Evolutionary conservation across 2,329 filamentous ascomycete genomes (phyloP).

Genomic region (Metarhizium anisopliae): DNA sequence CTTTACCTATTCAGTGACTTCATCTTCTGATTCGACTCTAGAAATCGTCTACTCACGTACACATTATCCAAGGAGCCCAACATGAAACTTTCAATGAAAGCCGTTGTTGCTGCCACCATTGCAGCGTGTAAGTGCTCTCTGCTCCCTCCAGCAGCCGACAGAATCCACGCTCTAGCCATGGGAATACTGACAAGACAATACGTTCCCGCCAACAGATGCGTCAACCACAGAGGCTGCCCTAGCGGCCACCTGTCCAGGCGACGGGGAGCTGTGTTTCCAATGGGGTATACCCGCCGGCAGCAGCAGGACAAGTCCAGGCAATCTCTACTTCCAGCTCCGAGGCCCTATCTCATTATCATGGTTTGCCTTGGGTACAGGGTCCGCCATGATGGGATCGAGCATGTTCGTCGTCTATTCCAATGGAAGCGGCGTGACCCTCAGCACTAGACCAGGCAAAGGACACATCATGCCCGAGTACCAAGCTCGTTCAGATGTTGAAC

Average conservation of each 20-base stretch:
- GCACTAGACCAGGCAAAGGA: constrained; percentile 39
- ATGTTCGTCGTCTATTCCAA: constrained; percentile 56
- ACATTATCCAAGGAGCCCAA: background rate
- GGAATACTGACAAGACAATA: background rate
- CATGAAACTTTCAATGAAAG: constrained; percentile 6
- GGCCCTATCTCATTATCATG: constrained; percentile 44
- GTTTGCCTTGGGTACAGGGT: constrained; percentile 50
- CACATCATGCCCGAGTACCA: constrained; percentile 40
- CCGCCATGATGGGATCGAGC: constrained; percentile 43
- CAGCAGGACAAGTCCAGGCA: constrained; percentile 11
- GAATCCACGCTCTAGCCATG: background rate
- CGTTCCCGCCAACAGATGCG: background rate
- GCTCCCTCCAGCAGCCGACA: background rate
- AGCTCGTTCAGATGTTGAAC: constrained; percentile 33
- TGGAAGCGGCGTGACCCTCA: constrained; percentile 53
- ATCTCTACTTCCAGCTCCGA: constrained; percentile 51
- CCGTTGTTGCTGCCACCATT: constrained; percentile 1
- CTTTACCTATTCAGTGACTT: no score
- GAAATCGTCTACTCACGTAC: background rate
- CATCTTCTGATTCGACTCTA: background rate
- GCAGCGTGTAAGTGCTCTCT: constrained; percentile 10
- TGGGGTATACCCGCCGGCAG: background rate
- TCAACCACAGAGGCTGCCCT: background rate
- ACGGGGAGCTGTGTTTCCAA: background rate
- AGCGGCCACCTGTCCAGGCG: background rate